phyloP scores from a whole-genome alignment of 2,329 filamentous ascomycete genomes.

The Alternaria sp. region DNA sequence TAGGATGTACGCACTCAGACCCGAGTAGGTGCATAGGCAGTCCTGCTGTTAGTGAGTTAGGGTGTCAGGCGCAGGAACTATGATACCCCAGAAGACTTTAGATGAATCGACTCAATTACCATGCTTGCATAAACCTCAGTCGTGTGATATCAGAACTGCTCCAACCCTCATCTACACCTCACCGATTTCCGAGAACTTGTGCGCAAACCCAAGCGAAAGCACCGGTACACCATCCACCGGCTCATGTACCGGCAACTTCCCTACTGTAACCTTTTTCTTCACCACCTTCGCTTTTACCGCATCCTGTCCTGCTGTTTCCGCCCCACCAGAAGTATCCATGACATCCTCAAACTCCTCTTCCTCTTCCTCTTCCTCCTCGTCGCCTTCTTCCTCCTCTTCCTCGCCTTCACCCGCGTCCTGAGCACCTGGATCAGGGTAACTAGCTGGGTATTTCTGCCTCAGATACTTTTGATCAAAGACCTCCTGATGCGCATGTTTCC shows the following conservation, averaged over 20 bases:
- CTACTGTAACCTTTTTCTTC: slow-evolving; percentile 9
- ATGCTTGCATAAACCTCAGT: not conserved
- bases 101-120: not conserved
- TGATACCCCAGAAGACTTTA: slow-evolving; percentile 13
- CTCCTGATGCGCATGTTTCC: slow-evolving; percentile 32
- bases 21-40: slow-evolving; percentile 42
- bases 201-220: slow-evolving; percentile 32
- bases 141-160: slow-evolving; percentile 4
- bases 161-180: slow-evolving; percentile 15
- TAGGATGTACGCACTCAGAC: slow-evolving; percentile 78
- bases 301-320: slow-evolving; percentile 9
- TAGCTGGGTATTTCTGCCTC: slow-evolving; percentile 13
- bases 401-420: slow-evolving; percentile 19
- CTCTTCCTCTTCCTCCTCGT: slow-evolving; percentile 27
- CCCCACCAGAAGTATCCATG: slow-evolving; percentile 25
- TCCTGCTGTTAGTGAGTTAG: not conserved
- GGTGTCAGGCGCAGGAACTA: slow-evolving; percentile 9
- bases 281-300: slow-evolving; percentile 15
- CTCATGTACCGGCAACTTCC: slow-evolving; percentile 21
- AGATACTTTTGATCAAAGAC: slow-evolving; percentile 31
- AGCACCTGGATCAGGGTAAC: slow-evolving; percentile 11
- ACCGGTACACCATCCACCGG: slow-evolving; percentile 29
- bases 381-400: slow-evolving; percentile 26
- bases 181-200: slow-evolving; percentile 37
- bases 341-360: slow-evolving; percentile 32